Evolutionary conservation across 2,329 filamentous ascomycete species (phyloP).

Genomic region (Nigrospora sphaerica): DNA sequence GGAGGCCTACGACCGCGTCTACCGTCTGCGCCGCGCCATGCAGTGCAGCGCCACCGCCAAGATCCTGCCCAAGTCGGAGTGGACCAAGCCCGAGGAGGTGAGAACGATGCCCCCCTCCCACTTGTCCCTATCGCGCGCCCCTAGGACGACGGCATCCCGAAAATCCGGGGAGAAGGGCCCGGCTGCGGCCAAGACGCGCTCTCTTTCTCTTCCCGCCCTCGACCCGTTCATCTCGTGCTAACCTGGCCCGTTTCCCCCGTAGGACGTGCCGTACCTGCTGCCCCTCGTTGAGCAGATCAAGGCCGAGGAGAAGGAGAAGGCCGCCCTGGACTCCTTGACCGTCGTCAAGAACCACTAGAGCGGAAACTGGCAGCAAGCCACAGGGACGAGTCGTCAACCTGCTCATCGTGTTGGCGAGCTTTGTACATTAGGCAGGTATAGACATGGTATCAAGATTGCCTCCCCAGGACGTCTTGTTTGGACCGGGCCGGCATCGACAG

Average conservation of each 20-base stretch:
- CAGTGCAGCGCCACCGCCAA: conserved; percentile 64
- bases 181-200: neutral
- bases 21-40: conserved; percentile 90
- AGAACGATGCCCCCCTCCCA: conserved; percentile 6
- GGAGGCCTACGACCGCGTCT: conserved; percentile 94
- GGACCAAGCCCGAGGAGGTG: conserved; percentile 51
- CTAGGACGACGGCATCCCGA: neutral
- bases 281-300: conserved; percentile 45
- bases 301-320: conserved; percentile 41
- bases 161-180: neutral
- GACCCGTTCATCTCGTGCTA: neutral
- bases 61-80: conserved; percentile 54
- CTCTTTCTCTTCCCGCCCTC: too few species aligned
- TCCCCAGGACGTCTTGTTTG: too few species aligned
- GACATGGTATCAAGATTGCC: too few species aligned
- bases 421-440: conserved; percentile 1
- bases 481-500: too few species aligned
- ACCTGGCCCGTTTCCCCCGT: conserved; percentile 3
- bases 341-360: conserved; percentile 20
- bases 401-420: neutral
- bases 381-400: too few species aligned
- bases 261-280: conserved; percentile 46
- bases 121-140: neutral
- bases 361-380: neutral
- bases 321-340: conserved; percentile 29